A percentile compares a stretch with the other conserved stretches of the same genome.
Evolutionary conservation across 306 rosid genomes (phyloP).

Genomic region (Comarum palustre): DNA sequence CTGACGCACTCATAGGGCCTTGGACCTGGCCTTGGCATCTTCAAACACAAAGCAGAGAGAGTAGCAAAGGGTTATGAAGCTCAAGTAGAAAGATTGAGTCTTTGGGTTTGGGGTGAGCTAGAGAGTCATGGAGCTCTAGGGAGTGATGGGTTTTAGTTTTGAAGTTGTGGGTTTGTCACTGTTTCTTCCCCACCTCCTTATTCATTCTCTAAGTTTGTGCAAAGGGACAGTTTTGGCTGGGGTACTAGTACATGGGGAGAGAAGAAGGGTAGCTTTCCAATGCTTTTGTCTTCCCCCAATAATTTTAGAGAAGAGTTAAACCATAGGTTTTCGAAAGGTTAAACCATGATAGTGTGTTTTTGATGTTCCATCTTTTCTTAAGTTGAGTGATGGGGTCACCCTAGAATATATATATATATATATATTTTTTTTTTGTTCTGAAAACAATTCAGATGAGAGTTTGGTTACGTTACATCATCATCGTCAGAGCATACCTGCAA

Average conservation of each 20-base stretch:
- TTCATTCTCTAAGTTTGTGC: slow-evolving; percentile 39
- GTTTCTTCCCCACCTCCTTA: slow-evolving; percentile 27
- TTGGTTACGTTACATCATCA: too few species aligned
- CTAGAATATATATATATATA: too few species aligned
- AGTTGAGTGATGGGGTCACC: slow-evolving; percentile 29
- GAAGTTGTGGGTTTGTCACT: slow-evolving; percentile 19
- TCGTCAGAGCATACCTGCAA: too few species aligned
- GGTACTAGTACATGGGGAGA: slow-evolving; percentile 33
- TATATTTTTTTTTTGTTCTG: too few species aligned
- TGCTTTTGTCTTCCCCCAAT: slow-evolving; percentile 48
- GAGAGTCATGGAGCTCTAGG: slow-evolving; percentile 45
- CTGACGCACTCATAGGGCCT: slow-evolving; percentile 98
- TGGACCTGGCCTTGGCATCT: slow-evolving; percentile 99
- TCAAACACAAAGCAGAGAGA: slow-evolving; percentile 3
- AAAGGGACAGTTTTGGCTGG: slow-evolving; percentile 55
- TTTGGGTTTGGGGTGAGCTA: neutral
- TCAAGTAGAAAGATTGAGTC: slow-evolving; percentile 10
- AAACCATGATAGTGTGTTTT: slow-evolving; percentile 32
- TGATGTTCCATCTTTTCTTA: slow-evolving; percentile 43
- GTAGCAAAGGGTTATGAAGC: slow-evolving; percentile 10
- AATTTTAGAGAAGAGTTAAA: slow-evolving; percentile 37
- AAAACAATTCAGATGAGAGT: too few species aligned
- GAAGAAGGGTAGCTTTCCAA: slow-evolving; percentile 51
- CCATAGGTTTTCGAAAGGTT: slow-evolving; percentile 32
- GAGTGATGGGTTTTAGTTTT: slow-evolving; percentile 47